These are phyloP conservation scores for Arabidopsis lyrata DNA, from an alignment of 441 rosid species.

Conservation along the genomic window DNA sequence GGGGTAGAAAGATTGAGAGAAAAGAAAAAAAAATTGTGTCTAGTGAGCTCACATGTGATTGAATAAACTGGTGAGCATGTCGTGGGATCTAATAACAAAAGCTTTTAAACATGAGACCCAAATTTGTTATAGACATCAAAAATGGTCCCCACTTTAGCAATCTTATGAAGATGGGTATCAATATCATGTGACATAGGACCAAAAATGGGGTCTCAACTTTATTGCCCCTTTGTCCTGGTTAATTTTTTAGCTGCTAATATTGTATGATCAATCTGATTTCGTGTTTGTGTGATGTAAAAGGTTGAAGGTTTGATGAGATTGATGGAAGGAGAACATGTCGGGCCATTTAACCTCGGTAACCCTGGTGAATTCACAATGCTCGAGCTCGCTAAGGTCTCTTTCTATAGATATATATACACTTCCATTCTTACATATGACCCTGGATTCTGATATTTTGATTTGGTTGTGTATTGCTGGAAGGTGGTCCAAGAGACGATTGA, in stretches of 20 bases:
- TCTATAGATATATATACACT: not conserved
- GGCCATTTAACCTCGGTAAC: conserved; percentile 97
- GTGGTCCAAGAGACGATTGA: conserved; percentile 86
- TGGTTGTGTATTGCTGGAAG: conserved; percentile 45
- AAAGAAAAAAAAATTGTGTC: not conserved
- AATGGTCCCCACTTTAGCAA: conserved; percentile 38
- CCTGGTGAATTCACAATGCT: conserved; percentile 99
- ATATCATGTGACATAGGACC: conserved; percentile 39
- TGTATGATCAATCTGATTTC: conserved; percentile 13
- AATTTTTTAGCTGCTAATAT: not conserved
- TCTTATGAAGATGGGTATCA: conserved; percentile 30
- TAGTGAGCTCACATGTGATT: conserved; percentile 39
- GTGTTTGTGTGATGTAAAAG: conserved; percentile 44
- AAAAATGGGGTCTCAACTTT: conserved; percentile 36
- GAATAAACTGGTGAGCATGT: conserved; percentile 24
- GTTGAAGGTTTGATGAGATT: conserved; percentile 80
- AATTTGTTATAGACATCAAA: conserved; percentile 21
- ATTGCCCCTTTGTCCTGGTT: conserved; percentile 22
- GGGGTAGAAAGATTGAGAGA: not conserved
- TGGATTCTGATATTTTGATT: conserved; percentile 14
- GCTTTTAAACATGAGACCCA: conserved; percentile 36
- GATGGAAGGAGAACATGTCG: conserved; percentile 87
- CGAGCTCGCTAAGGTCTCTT: conserved; percentile 77
- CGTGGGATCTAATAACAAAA: conserved; percentile 36
- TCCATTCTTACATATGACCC: not conserved